These are phyloP conservation scores for Metschnikowia aberdeeniae DNA, from an alignment of 805 yeast genomes.

Conservation along the genomic window DNA sequence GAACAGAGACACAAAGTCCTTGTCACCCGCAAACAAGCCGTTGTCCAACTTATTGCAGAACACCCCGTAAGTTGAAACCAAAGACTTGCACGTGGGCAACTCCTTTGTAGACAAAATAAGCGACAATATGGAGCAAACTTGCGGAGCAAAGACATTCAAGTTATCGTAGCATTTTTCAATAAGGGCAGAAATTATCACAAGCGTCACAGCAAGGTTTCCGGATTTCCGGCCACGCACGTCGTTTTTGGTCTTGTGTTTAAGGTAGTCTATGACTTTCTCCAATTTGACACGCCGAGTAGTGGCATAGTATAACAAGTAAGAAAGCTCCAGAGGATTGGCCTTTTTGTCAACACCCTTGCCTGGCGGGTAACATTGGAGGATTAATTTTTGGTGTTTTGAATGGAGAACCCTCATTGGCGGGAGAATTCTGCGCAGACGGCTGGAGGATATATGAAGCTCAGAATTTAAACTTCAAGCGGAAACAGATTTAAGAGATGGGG, in stretches of 20 bases:
- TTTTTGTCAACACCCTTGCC: constrained; percentile 83
- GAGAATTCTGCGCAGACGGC: neutral
- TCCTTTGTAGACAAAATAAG: constrained; percentile 55
- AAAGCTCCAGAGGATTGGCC: constrained; percentile 88
- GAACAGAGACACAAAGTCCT: constrained; percentile 49
- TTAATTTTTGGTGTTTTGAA: constrained; percentile 86
- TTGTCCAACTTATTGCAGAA: constrained; percentile 45
- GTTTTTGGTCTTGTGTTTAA: constrained; percentile 54
- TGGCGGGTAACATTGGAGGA: constrained; percentile 89
- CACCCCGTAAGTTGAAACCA: constrained; percentile 44
- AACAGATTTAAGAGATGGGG: neutral
- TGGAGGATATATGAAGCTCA: neutral
- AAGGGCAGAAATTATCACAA: constrained; percentile 64
- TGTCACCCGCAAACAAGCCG: constrained; percentile 63
- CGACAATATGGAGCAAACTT: constrained; percentile 58
- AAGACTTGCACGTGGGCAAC: constrained; percentile 52
- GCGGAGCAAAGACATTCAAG: constrained; percentile 73
- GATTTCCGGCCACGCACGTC: constrained; percentile 61
- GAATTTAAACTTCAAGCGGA: too few relatives aligned
- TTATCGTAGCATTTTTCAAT: constrained; percentile 77
- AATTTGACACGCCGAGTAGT: constrained; percentile 84
- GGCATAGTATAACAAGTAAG: constrained; percentile 84
- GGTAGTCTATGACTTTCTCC: constrained; percentile 74
- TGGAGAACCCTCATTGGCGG: constrained; percentile 38
- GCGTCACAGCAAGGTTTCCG: constrained; percentile 82